phyloP scores from a whole-genome alignment of 345 rosid genomes.

The Salix dunnii region DNA sequence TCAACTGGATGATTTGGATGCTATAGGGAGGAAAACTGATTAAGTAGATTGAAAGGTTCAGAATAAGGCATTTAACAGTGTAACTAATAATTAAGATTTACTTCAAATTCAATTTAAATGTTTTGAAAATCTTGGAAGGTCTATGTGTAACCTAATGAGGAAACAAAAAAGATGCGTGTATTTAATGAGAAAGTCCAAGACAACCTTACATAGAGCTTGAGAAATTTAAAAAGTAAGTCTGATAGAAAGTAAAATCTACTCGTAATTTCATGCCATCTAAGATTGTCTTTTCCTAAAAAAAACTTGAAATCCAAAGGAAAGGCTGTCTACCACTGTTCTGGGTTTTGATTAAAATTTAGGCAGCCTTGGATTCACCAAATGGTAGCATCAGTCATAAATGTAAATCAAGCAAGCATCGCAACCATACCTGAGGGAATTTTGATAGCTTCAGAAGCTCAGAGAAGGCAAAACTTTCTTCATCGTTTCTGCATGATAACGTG shows the following conservation, averaged over 20 bases:
- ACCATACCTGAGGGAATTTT: slow-evolving; percentile 70
- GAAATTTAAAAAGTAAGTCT: background rate
- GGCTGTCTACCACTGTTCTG: background rate
- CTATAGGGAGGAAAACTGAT: no score
- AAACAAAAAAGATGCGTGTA: no score
- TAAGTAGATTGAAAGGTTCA: no score
- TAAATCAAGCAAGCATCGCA: background rate
- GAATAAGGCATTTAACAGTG: no score
- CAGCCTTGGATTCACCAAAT: background rate
- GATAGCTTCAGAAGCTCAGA: slow-evolving; percentile 69
- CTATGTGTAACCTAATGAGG: no score
- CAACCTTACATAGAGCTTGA: background rate
- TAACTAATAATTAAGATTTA: no score
- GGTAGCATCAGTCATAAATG: background rate
- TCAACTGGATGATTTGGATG: background rate
- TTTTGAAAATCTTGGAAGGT: no score
- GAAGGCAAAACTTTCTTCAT: slow-evolving; percentile 55
- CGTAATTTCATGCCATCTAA: no score
- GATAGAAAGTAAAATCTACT: no score
- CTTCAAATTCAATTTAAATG: no score
- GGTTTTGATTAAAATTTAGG: background rate
- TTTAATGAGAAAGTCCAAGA: background rate
- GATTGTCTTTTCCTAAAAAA: no score
- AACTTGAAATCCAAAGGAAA: no score
- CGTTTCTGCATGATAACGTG: slow-evolving; percentile 47